Evolutionary conservation across 1,284 basidiomycete genomes (phyloP).

Genomic region (Phaffia rhodozyma): DNA sequence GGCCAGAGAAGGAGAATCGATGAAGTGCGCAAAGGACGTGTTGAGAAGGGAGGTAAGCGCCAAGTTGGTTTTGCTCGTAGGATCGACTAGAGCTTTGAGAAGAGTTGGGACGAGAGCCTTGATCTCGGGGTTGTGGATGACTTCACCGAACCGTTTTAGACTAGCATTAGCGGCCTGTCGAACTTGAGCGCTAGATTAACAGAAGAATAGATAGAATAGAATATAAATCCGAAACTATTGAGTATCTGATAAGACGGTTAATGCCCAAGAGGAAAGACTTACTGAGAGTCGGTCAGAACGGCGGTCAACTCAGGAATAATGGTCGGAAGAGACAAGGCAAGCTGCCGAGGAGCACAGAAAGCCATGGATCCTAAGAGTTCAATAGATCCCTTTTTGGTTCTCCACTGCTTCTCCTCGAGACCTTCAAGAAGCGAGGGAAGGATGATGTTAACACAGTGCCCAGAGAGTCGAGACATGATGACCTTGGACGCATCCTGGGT

Average conservation of each 20-base stretch:
- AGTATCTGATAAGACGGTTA: background rate
- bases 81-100: conserved; percentile 92
- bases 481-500: conserved; percentile 84
- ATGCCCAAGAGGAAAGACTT: background rate
- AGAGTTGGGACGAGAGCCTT: conserved; percentile 83
- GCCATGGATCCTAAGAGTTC: conserved; percentile 99
- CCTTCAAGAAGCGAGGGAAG: conserved; percentile 81
- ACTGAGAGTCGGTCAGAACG: conserved; percentile 89
- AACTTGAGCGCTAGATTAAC: conserved; percentile 56
- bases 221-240: background rate
- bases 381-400: conserved; percentile 93
- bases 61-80: conserved; percentile 68
- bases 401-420: conserved; percentile 97
- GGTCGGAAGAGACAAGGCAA: conserved; percentile 88
- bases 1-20: conserved; percentile 95
- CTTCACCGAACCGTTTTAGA: conserved; percentile 95
- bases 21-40: conserved; percentile 96
- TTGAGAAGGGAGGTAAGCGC: conserved; percentile 76
- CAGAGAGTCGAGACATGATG: conserved; percentile 92
- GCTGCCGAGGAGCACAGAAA: conserved; percentile 89
- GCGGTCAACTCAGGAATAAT: conserved; percentile 91
- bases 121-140: conserved; percentile 88
- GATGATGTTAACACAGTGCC: conserved; percentile 86
- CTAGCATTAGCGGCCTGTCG: conserved; percentile 85
- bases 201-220: background rate